Evolutionary conservation across 2,329 filamentous ascomycete species (phyloP).

Genomic region (Penicillium brevicompactum): DNA sequence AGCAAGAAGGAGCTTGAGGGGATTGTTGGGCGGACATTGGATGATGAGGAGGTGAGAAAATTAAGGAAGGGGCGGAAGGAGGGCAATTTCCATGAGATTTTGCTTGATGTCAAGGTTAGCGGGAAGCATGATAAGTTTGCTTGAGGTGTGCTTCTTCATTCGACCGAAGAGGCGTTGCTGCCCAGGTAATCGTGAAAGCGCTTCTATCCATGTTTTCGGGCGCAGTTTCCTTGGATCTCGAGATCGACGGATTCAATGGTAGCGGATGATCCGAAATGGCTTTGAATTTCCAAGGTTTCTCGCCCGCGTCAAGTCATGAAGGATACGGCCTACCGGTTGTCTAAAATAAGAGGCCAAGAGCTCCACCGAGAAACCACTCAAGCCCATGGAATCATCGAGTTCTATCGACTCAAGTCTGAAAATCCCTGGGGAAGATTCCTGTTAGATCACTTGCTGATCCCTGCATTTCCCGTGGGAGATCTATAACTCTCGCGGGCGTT

Average conservation of each 20-base stretch:
- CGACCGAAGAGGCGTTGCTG: not conserved
- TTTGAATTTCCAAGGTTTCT: no score
- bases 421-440: no score
- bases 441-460: no score
- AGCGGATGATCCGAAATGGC: not conserved
- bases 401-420: no score
- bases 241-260: not conserved
- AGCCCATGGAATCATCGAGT: no score
- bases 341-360: not conserved
- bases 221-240: not conserved
- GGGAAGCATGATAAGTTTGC: slow-evolving; percentile 86
- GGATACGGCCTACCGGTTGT: no score
- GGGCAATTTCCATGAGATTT: slow-evolving; percentile 84
- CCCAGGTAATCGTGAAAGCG: not conserved
- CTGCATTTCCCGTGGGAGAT: no score
- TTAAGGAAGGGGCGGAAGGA: slow-evolving; percentile 82
- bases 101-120: slow-evolving; percentile 87
- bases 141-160: slow-evolving; percentile 19
- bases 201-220: not conserved
- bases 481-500: no score
- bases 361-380: no score
- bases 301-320: no score
- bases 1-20: slow-evolving; percentile 82
- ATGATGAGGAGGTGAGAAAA: slow-evolving; percentile 82
- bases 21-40: slow-evolving; percentile 71